These are phyloP conservation scores for Exophiala xenobiotica DNA, from an alignment of 2,329 filamentous ascomycete species.

Conservation along the genomic window DNA sequence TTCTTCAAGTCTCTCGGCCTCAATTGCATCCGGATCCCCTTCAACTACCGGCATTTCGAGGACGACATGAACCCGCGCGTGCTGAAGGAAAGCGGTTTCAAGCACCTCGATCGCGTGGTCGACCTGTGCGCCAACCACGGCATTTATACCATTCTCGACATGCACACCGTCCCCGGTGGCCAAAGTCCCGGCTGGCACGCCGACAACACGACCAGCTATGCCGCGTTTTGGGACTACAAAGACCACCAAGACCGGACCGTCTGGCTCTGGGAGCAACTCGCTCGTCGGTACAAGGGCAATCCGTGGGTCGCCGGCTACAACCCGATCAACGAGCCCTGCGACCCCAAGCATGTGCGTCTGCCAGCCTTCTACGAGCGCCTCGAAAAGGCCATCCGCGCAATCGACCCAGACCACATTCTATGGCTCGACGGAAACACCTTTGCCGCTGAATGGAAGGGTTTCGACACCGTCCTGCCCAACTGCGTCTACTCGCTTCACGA, in stretches of 20 bases:
- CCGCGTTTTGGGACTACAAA: constrained; percentile 53
- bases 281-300: constrained; percentile 46
- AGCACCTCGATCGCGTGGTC: constrained; percentile 49
- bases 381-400: constrained; percentile 47
- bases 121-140: constrained; percentile 48
- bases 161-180: constrained; percentile 51
- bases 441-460: constrained; percentile 47
- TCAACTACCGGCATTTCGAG: constrained; percentile 59
- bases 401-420: constrained; percentile 50
- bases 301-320: constrained; percentile 54
- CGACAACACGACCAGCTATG: constrained; percentile 47
- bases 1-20: constrained; percentile 57
- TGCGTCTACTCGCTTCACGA: constrained; percentile 41
- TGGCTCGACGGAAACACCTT: constrained; percentile 49
- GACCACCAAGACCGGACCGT: constrained; percentile 52
- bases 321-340: constrained; percentile 53
- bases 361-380: constrained; percentile 49
- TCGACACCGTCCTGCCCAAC: constrained; percentile 37
- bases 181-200: constrained; percentile 55
- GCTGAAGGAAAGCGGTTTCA: constrained; percentile 48
- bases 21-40: constrained; percentile 60
- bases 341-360: constrained; percentile 48
- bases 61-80: constrained; percentile 48
- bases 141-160: constrained; percentile 54
- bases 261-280: constrained; percentile 52